Evolutionary conservation across 495 filamentous ascomycete species (phyloP), one percentile per base, ranked within the genome.

Genomic region (Aspergillus hancockii): DNA sequence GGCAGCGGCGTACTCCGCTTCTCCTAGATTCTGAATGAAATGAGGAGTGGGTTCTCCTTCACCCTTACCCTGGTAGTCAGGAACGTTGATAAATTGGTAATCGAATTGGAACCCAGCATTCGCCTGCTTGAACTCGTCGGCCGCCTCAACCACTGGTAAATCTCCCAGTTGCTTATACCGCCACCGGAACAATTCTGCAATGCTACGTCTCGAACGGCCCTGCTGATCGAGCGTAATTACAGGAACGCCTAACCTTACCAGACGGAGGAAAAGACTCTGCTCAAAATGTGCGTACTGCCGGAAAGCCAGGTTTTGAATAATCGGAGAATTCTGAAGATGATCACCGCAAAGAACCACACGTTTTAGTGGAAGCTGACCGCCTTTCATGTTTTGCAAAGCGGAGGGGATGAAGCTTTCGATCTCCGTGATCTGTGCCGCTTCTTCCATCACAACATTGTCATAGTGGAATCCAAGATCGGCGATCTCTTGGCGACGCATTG

Each of bases 401-500:
- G 95, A 75, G 19, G 94, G 94, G 54, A 98, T 92, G 74, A 99
- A 97, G 66, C 90, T 96, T 67, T 98, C 95, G 45, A 97, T 90
- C 69, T 99, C 94, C 10, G 95, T 98, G 67, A 98, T 95, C 64
- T 99, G 94, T 21, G 94, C 94, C 3, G 94, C 92, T 77, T 99
- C 94, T 81, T 99, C 94, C 93, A 99, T 96, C 52, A 99, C 80
- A 14, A 99, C 89, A 63, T 97, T 98, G 74, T 98, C 93, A 64
- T 98, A 99, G 62, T 92, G 90, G 79, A 99, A 98, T 7, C 94
- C 95, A 46, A 97, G 81, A 19, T 84, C 81, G 0, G 91, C 88
- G 65, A 99, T 99, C 66, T 98, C 94, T 60, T 90, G 86, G 50
- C 92, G 82, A 58, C 93, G 88, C 88, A 98, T 99, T n/a, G 94